Evolutionary conservation across 1,139 yeast species (phyloP).

Genomic region (Saccharomyces pastorianus): DNA sequence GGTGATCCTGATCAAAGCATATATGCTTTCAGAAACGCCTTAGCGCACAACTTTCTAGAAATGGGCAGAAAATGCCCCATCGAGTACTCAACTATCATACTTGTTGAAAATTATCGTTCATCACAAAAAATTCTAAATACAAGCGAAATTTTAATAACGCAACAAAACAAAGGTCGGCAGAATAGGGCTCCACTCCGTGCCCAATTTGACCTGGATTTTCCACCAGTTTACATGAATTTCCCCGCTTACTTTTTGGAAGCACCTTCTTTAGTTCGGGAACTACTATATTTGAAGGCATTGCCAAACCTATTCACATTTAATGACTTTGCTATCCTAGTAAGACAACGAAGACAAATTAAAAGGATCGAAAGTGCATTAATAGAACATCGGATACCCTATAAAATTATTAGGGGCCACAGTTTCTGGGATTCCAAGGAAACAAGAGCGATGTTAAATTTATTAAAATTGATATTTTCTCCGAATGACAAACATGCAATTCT

Average conservation of each 20-base stretch:
- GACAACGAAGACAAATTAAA: slow-evolving; percentile 53
- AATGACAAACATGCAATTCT: slow-evolving; percentile 52
- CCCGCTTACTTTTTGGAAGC: slow-evolving; percentile 47
- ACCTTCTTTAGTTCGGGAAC: slow-evolving; percentile 47
- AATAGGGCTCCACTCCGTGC: slow-evolving; percentile 40
- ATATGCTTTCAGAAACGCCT: slow-evolving; percentile 80
- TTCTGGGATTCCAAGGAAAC: slow-evolving; percentile 79
- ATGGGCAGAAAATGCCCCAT: slow-evolving; percentile 45
- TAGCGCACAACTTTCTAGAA: slow-evolving; percentile 52
- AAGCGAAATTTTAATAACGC: slow-evolving; percentile 62
- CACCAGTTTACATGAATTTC: slow-evolving; percentile 44
- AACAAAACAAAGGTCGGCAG: slow-evolving; percentile 41
- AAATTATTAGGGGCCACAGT: slow-evolving; percentile 60
- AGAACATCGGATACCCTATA: slow-evolving; percentile 51
- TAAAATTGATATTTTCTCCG: slow-evolving; percentile 52
- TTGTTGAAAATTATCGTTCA: slow-evolving; percentile 75
- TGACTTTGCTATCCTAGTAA: slow-evolving; percentile 65
- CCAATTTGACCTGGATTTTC: slow-evolving; percentile 36
- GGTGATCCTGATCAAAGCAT: slow-evolving; percentile 97
- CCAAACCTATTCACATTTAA: slow-evolving; percentile 37
- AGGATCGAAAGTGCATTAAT: slow-evolving; percentile 56
- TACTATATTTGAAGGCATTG: slow-evolving; percentile 39
- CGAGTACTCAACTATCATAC: slow-evolving; percentile 35
- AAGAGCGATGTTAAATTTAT: slow-evolving; percentile 49
- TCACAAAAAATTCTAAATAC: slow-evolving; percentile 55